phyloP scores from a whole-genome alignment of 2,329 filamentous ascomycete species.

The Colletotrichum lini region DNA sequence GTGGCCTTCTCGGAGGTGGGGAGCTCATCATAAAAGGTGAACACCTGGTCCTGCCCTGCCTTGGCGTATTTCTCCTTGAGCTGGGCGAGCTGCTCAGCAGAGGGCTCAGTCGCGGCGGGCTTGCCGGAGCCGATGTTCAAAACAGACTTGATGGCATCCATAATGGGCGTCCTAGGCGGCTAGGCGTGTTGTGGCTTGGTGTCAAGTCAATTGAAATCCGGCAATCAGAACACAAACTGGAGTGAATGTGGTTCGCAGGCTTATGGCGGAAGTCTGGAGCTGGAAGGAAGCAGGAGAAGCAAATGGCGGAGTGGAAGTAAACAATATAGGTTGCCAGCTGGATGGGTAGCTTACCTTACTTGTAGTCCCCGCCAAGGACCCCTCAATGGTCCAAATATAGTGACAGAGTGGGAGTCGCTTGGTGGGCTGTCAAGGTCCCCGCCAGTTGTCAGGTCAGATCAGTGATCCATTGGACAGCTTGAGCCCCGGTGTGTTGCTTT shows the following conservation, averaged over 20 bases:
- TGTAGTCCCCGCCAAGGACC: slow-evolving; percentile 41
- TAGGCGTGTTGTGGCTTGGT: neutral
- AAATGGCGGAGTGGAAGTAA: slow-evolving; percentile 36
- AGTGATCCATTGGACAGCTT: slow-evolving; percentile 31
- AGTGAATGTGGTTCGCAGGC: neutral
- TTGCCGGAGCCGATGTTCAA: slow-evolving; percentile 55
- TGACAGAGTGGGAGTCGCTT: slow-evolving; percentile 31
- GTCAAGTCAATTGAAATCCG: slow-evolving; percentile 4
- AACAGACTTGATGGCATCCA: slow-evolving; percentile 61
- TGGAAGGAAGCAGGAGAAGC: slow-evolving; percentile 12
- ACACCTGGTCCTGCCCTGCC: slow-evolving; percentile 85
- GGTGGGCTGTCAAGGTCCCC: slow-evolving; percentile 33
- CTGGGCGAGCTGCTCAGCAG: slow-evolving; percentile 75
- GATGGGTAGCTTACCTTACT: slow-evolving; percentile 38
- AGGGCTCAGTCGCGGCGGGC: slow-evolving; percentile 65
- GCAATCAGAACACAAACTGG: neutral
- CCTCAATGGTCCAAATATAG: slow-evolving; percentile 41
- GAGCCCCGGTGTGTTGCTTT: slow-evolving; percentile 17
- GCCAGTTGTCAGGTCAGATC: slow-evolving; percentile 35
- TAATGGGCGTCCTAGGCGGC: slow-evolving; percentile 47
- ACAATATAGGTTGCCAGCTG: slow-evolving; percentile 12
- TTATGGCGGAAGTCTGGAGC: neutral
- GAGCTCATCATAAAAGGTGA: slow-evolving; percentile 87
- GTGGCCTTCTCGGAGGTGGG: slow-evolving; percentile 78
- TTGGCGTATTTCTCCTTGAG: slow-evolving; percentile 81